phyloP scores from a whole-genome alignment of 202 grass and related monocot species.

The Zoysia matrella region DNA sequence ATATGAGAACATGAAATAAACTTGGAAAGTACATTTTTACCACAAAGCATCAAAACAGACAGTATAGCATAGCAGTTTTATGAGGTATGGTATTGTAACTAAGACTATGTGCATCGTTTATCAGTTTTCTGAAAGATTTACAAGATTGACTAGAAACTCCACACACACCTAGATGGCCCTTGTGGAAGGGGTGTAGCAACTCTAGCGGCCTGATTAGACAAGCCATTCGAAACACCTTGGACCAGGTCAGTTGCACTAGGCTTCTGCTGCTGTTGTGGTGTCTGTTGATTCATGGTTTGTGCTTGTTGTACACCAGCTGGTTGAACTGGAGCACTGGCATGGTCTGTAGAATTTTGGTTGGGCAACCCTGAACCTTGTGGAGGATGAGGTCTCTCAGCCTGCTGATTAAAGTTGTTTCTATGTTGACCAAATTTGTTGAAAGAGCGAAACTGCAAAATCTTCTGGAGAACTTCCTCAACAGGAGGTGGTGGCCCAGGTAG shows the following conservation, averaged over 20 bases:
- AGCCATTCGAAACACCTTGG: slow-evolving; percentile 71
- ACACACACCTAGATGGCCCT: slow-evolving; percentile 98
- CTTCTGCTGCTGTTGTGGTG: slow-evolving; percentile 54
- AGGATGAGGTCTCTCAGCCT: slow-evolving; percentile 58
- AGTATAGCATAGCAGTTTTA: slow-evolving; percentile 33
- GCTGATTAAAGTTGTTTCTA: slow-evolving; percentile 82
- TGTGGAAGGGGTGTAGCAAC: slow-evolving; percentile 89
- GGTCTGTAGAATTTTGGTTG: slow-evolving; percentile 60
- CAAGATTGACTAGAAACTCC: slow-evolving; percentile 91
- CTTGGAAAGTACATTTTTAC: slow-evolving; percentile 27
- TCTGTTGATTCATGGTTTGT: slow-evolving; percentile 55
- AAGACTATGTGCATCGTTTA: slow-evolving; percentile 57
- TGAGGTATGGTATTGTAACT: slow-evolving; percentile 49
- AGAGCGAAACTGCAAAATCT: slow-evolving; percentile 82
- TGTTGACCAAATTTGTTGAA: slow-evolving; percentile 74
- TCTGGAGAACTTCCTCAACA: slow-evolving; percentile 90
- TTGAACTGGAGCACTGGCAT: slow-evolving; percentile 42
- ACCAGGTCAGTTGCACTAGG: slow-evolving; percentile 58
- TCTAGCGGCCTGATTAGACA: slow-evolving; percentile 57
- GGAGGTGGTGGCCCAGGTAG: slow-evolving; percentile 86
- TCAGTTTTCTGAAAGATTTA: slow-evolving; percentile 65
- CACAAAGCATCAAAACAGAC: slow-evolving; percentile 38
- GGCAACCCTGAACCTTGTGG: slow-evolving; percentile 52
- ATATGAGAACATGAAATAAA: slow-evolving; percentile 5
- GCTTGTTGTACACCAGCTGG: slow-evolving; percentile 56